phyloP scores from a whole-genome alignment of 2,329 filamentous ascomycete species.

The Diaporthe sp. region DNA sequence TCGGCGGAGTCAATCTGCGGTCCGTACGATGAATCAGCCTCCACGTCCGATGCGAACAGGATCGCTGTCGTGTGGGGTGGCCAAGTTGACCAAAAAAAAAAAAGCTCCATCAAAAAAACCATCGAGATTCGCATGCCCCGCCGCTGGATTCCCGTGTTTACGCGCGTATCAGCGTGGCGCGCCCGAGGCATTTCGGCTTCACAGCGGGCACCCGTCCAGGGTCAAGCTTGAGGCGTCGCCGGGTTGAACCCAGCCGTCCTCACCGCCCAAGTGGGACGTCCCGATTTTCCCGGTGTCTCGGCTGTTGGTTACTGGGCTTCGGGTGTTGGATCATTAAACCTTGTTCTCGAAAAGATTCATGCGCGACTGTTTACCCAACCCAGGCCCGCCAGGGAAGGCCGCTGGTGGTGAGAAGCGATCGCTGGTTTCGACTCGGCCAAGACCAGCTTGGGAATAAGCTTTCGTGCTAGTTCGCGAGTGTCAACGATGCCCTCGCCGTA shows the following conservation, averaged over 20 bases:
- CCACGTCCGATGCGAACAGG: constrained; percentile 11
- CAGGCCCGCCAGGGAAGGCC: constrained; percentile 3
- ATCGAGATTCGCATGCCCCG: constrained; percentile 10
- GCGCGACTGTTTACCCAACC: constrained; percentile 21
- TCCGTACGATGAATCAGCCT: constrained; percentile 6
- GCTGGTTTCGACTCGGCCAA: constrained; percentile 21
- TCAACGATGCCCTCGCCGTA: constrained; percentile 23
- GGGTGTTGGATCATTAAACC: constrained; percentile 33
- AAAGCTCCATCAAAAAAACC: background rate
- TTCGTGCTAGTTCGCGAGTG: constrained; percentile 9
- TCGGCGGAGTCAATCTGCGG: constrained; percentile 24
- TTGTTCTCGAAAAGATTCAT: constrained; percentile 10
- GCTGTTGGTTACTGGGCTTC: constrained; percentile 29
- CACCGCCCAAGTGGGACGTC: constrained; percentile 38
- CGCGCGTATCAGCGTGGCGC: constrained; percentile 10
- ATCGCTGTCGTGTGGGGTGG: constrained; percentile 7
- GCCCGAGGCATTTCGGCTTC: constrained; percentile 2
- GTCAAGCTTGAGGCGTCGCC: constrained; percentile 3
- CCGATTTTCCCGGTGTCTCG: constrained; percentile 30
- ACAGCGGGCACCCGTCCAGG: constrained; percentile 1
- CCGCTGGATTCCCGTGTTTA: constrained; percentile 10
- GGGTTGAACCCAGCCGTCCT: constrained; percentile 35
- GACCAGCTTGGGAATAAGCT: constrained; percentile 19
- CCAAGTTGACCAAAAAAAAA: background rate
- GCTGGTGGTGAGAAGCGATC: constrained; percentile 1